Percentiles rank a stretch among this genome's conserved stretches.
These are phyloP conservation scores for Teunomyces gatunensis DNA, from an alignment of 805 yeast genomes.

Conservation along the genomic window DNA sequence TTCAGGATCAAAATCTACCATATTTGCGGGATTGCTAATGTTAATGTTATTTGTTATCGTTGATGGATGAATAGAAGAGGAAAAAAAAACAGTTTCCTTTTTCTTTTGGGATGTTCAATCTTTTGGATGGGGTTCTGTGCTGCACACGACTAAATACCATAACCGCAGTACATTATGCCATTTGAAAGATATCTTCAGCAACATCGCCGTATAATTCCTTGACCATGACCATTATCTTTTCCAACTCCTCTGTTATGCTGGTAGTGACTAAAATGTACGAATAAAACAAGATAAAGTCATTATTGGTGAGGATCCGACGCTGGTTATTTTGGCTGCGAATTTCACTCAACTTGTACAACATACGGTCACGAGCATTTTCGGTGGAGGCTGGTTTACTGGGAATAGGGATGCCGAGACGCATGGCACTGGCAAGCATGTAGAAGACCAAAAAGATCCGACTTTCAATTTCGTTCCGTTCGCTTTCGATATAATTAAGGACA, in stretches of 20 bases:
- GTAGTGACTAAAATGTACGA: conserved; percentile 72
- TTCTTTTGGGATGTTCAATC: no score
- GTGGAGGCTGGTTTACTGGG: conserved; percentile 78
- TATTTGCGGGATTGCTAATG: neutral
- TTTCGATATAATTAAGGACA: conserved; percentile 51
- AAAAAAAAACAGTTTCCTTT: neutral
- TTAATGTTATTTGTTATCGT: neutral
- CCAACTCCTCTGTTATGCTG: conserved; percentile 63
- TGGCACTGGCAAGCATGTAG: conserved; percentile 75
- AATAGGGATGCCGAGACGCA: conserved; percentile 71
- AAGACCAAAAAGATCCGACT: conserved; percentile 71
- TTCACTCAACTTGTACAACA: conserved; percentile 62
- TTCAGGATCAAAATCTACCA: conserved; percentile 36
- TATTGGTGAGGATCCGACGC: conserved; percentile 43
- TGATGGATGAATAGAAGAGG: neutral
- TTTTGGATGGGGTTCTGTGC: neutral
- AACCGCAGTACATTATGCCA: conserved; percentile 24
- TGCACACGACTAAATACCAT: neutral
- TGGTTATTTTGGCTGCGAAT: conserved; percentile 40
- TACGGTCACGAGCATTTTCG: conserved; percentile 67
- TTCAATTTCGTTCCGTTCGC: conserved; percentile 67
- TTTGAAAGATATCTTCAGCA: conserved; percentile 56
- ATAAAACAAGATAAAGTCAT: conserved; percentile 75
- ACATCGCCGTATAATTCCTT: conserved; percentile 65
- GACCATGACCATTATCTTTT: conserved; percentile 51